phyloP scores from a whole-genome alignment of 352 stramenopile genomes.

The Pythium rhizo-oryzae region DNA sequence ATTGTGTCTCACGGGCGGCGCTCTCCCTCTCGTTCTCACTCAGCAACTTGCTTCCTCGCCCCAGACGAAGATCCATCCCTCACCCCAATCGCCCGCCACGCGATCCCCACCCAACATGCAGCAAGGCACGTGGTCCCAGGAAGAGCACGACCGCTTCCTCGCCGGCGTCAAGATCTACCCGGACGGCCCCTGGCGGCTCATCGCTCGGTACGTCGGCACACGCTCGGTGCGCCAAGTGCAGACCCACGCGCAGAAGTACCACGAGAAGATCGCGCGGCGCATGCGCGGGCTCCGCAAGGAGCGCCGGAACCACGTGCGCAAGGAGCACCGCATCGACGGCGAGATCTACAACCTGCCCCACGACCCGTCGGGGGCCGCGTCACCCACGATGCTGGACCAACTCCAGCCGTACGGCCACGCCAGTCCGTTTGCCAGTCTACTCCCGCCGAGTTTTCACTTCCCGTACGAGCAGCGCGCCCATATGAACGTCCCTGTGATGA shows the following conservation, averaged over 20 bases:
- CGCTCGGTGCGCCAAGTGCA: conserved; percentile 26
- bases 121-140: conserved; percentile 29
- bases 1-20: background rate
- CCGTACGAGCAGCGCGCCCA: background rate
- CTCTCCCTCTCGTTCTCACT: background rate
- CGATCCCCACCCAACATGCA: conserved; percentile 11
- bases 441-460: background rate
- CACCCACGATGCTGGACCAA: background rate
- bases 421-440: background rate
- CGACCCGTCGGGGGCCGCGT: background rate
- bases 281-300: conserved; percentile 22
- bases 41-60: background rate
- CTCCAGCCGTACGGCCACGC: background rate
- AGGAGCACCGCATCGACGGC: conserved; percentile 26
- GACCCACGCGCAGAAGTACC: conserved; percentile 26
- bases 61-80: background rate
- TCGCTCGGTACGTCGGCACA: conserved; percentile 27
- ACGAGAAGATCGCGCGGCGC: conserved; percentile 26
- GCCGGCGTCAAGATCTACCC: conserved; percentile 28
- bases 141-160: conserved; percentile 35
- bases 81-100: background rate
- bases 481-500: background rate
- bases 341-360: background rate
- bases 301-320: conserved; percentile 17
- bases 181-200: conserved; percentile 23